phyloP scores from a whole-genome alignment of 75 land plant genomes.

The Pinus albicaulis region DNA sequence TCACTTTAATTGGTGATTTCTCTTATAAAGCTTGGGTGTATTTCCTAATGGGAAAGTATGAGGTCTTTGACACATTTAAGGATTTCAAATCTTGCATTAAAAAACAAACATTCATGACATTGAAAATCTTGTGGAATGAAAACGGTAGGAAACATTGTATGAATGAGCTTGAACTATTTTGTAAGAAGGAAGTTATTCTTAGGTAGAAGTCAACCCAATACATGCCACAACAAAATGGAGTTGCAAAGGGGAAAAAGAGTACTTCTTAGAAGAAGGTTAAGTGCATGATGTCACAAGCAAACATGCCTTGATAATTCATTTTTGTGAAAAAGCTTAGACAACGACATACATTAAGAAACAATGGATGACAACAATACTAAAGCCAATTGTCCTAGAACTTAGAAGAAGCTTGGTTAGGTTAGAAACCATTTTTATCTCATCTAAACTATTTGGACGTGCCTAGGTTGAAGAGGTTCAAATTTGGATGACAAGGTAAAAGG shows the following conservation, averaged over 20 bases:
- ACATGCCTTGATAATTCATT: slow-evolving; percentile 9
- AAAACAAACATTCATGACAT: slow-evolving; percentile 10
- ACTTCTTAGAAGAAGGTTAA: slow-evolving; percentile 16
- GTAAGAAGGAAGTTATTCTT: slow-evolving; percentile 10
- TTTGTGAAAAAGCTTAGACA: slow-evolving; percentile 14
- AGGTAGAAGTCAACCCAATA: slow-evolving; percentile 8
- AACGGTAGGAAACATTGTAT: slow-evolving; percentile 30
- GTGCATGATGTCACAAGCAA: slow-evolving; percentile 7
- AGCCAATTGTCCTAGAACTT: no score
- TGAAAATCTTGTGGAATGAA: slow-evolving; percentile 20
- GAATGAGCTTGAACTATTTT: slow-evolving; percentile 16
- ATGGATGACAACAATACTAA: no score
- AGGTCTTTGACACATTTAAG: slow-evolving; percentile 19
- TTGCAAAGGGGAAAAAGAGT: slow-evolving; percentile 14
- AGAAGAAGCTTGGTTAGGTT: no score
- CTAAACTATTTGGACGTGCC: no score
- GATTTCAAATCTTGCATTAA: slow-evolving; percentile 13
- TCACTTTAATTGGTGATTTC: slow-evolving; percentile 30
- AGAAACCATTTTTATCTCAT: no score
- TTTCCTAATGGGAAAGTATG: slow-evolving; percentile 15
- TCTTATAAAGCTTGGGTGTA: slow-evolving; percentile 15
- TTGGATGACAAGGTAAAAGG: no score
- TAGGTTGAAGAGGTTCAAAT: no score
- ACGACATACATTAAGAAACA: no score
- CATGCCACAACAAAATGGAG: slow-evolving; percentile 23